These are phyloP conservation scores for Cercospora sojina DNA, from an alignment of 2,329 filamentous ascomycete species.

Conservation along the genomic window DNA sequence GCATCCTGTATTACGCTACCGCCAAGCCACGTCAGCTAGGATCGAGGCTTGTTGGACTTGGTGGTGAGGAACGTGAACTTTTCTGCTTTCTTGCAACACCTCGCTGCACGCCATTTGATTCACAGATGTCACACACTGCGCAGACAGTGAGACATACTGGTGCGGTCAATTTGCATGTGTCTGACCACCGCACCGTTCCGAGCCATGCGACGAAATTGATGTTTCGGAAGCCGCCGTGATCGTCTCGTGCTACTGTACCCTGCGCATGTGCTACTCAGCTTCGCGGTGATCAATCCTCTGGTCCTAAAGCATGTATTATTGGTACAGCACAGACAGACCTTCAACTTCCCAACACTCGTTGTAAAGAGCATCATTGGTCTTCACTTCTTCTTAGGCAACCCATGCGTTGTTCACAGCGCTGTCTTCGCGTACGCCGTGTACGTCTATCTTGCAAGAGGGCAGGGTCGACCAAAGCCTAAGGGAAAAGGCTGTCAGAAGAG, in stretches of 20 bases:
- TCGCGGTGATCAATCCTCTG: background rate
- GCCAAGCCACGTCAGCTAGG: background rate
- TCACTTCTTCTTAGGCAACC: background rate
- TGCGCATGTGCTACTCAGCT: background rate
- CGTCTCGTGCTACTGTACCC: background rate
- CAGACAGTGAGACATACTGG: background rate
- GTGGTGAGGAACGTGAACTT: background rate
- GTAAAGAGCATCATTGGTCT: background rate
- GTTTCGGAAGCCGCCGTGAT: slow-evolving; percentile 1
- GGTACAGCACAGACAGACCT: background rate
- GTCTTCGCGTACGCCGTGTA: background rate
- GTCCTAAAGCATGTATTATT: background rate
- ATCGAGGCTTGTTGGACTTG: background rate
- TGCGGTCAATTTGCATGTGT: background rate
- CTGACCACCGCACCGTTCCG: background rate
- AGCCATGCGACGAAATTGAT: background rate
- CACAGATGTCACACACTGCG: background rate
- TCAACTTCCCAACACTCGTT: background rate
- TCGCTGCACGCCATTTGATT: background rate
- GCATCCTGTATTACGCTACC: background rate
- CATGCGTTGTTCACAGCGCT: background rate
- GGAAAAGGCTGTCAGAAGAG: background rate
- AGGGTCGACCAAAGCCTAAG: background rate
- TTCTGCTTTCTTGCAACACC: background rate
- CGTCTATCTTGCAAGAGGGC: background rate